phyloP scores from a whole-genome alignment of 192 early-diverging fungal species.

The Backusella circina region DNA sequence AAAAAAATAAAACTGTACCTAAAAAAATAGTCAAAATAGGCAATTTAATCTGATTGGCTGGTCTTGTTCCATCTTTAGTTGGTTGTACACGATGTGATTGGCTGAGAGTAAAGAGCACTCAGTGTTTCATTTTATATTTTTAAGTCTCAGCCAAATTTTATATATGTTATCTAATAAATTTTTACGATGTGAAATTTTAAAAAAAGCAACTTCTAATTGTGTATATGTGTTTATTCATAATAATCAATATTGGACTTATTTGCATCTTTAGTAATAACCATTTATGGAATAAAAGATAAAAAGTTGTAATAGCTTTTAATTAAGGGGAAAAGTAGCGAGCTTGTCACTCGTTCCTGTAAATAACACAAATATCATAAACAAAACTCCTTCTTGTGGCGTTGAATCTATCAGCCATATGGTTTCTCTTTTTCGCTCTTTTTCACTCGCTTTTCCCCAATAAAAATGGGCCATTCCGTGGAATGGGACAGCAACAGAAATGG shows the following conservation, averaged over 20 bases:
- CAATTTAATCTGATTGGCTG: background rate
- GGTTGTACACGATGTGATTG: background rate
- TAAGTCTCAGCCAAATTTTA: background rate
- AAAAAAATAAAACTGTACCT: background rate
- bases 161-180: too few relatives aligned
- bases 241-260: background rate
- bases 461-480: background rate
- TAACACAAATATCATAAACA: background rate
- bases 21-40: background rate
- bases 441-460: background rate
- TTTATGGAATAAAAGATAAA: background rate
- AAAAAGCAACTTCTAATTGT: too few relatives aligned
- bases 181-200: too few relatives aligned
- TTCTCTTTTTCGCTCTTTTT: background rate
- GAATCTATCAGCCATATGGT: background rate
- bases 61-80: background rate
- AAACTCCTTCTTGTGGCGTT: background rate
- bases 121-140: constrained; percentile 5
- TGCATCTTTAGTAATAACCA: background rate
- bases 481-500: background rate
- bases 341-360: background rate
- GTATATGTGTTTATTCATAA: background rate
- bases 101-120: background rate
- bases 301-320: background rate
- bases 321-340: background rate